phyloP scores from a whole-genome alignment of 2,329 filamentous ascomycete genomes.

The Colletotrichum sp. region DNA sequence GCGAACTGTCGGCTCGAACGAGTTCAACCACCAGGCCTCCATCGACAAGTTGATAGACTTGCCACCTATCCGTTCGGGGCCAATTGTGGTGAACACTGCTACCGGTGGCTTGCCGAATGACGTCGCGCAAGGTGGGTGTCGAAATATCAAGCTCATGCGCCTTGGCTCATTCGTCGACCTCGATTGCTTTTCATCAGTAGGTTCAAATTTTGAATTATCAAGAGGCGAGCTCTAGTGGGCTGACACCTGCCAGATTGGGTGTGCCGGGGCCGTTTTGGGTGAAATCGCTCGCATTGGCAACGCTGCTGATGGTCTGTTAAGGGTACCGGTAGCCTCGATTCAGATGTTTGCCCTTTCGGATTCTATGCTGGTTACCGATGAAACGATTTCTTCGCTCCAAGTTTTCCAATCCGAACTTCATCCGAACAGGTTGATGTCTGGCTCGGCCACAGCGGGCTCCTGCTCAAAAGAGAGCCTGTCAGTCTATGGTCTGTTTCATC shows the following conservation, averaged over 20 bases:
- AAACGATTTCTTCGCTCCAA: conserved; percentile 83
- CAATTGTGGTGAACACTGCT: neutral
- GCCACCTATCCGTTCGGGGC: conserved; percentile 40
- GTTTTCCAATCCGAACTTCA: conserved; percentile 84
- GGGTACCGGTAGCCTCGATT: conserved; percentile 39
- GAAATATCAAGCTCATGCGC: conserved; percentile 67
- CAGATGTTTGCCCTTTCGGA: conserved; percentile 75
- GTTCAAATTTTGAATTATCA: conserved; percentile 20
- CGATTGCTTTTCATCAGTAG: conserved; percentile 73
- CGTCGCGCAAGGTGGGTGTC: conserved; percentile 44
- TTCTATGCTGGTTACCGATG: conserved; percentile 79
- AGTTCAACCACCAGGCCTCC: conserved; percentile 74
- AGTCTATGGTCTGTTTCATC: conserved; percentile 81
- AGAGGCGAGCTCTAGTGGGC: neutral
- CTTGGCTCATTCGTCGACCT: conserved; percentile 76
- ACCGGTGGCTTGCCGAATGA: neutral
- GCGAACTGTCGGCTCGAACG: conserved; percentile 71
- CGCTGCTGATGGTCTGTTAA: too few species aligned
- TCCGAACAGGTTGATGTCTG: conserved; percentile 80
- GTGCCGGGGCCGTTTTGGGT: conserved; percentile 84
- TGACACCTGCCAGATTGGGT: conserved; percentile 63
- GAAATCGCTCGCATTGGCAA: conserved; percentile 68
- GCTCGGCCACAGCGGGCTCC: conserved; percentile 49
- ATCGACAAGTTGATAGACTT: conserved; percentile 70
- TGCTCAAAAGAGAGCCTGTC: conserved; percentile 83